phyloP scores from a whole-genome alignment of 1,284 basidiomycete species.

The Ustilago hordei region DNA sequence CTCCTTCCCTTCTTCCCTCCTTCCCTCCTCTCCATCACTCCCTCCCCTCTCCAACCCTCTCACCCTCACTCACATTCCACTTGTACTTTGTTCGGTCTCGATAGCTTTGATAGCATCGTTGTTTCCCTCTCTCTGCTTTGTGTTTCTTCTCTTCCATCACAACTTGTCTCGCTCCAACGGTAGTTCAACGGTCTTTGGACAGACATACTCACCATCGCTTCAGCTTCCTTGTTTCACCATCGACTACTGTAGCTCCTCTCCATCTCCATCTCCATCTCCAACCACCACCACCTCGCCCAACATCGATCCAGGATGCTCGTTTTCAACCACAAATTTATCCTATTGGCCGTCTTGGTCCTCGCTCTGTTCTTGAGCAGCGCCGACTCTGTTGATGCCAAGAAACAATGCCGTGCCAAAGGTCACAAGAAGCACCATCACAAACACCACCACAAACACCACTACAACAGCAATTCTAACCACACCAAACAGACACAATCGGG shows the following conservation, averaged over 20 bases:
- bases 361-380: conserved; percentile 30
- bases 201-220: conserved; percentile 43
- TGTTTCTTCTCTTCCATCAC: conserved; percentile 1
- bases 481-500: conserved; percentile 1
- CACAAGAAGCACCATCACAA: conserved; percentile 17
- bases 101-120: conserved; percentile 49
- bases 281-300: neutral
- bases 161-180: conserved; percentile 14
- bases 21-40: conserved; percentile 7
- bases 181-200: conserved; percentile 43
- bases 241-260: conserved; percentile 32
- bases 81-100: conserved; percentile 6
- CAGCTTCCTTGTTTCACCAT: conserved; percentile 7
- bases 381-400: conserved; percentile 35
- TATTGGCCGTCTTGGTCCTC: conserved; percentile 39
- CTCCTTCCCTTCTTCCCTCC: conserved; percentile 1
- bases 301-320: conserved; percentile 28
- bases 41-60: conserved; percentile 5
- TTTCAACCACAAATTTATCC: conserved; percentile 44
- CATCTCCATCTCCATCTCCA: neutral
- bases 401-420: conserved; percentile 40
- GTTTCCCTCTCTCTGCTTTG: conserved; percentile 7
- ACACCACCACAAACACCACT: conserved; percentile 17
- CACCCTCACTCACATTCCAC: conserved; percentile 9
- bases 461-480: conserved; percentile 4